phyloP scores from a whole-genome alignment of 1,284 basidiomycete species.

The Bjerkandera adusta region DNA sequence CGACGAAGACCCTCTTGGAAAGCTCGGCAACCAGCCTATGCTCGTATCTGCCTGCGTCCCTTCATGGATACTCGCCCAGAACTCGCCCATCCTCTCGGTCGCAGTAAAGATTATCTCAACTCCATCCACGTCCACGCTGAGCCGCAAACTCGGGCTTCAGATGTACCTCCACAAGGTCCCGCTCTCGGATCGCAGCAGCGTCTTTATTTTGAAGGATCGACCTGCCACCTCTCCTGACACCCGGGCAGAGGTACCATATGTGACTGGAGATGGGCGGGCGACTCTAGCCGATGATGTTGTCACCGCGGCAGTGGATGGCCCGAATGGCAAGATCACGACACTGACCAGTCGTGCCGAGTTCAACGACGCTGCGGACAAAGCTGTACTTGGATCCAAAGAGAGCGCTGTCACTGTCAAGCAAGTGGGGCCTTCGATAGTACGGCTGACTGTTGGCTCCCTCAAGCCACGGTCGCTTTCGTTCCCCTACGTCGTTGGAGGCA shows the following conservation, averaged over 20 bases:
- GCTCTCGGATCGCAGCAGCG: slow-evolving; percentile 2
- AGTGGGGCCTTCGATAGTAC: slow-evolving; percentile 33
- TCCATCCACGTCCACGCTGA: not conserved
- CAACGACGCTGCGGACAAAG: not conserved
- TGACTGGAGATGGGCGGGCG: not conserved
- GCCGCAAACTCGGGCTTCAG: slow-evolving; percentile 3
- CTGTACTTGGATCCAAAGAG: slow-evolving; percentile 22
- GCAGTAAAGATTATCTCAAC: slow-evolving; percentile 3
- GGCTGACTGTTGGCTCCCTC: slow-evolving; percentile 25
- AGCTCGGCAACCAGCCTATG: slow-evolving; percentile 2
- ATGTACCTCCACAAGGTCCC: slow-evolving; percentile 5
- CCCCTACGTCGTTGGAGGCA: slow-evolving; percentile 34
- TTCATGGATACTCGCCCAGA: slow-evolving; percentile 6
- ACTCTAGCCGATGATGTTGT: no score
- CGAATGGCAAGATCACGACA: not conserved
- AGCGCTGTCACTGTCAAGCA: slow-evolving; percentile 25
- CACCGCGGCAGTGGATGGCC: not conserved
- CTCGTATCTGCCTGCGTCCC: slow-evolving; percentile 11
- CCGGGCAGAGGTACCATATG: not conserved
- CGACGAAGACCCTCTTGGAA: slow-evolving; percentile 6
- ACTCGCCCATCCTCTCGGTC: not conserved
- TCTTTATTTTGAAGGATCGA: slow-evolving; percentile 1
- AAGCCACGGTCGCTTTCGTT: slow-evolving; percentile 28
- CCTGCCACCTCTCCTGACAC: not conserved
- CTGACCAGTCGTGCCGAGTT: not conserved